Conservation (phyloP, 768 basidiomycete genomes). For the Clitopilus hobsonii region DNA sequence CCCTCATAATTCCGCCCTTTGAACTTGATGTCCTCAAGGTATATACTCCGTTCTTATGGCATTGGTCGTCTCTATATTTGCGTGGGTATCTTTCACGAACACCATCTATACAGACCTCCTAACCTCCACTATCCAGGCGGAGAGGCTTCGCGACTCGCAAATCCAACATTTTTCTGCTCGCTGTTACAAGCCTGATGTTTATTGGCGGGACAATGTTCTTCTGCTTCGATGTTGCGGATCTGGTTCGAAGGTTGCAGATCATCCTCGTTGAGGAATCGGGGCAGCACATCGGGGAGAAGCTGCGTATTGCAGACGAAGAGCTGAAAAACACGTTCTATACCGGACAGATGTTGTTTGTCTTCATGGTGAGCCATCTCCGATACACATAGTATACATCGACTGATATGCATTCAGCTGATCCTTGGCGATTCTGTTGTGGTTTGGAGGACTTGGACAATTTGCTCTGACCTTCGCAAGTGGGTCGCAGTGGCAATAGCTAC, state of each 20-base stretch:
- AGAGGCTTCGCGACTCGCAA: slow-evolving; percentile 9
- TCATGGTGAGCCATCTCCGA: slow-evolving; percentile 14
- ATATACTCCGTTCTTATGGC: slow-evolving; percentile 14
- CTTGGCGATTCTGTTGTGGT: slow-evolving; percentile 25
- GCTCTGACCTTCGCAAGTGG: slow-evolving; percentile 10
- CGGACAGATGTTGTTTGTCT: slow-evolving; percentile 25
- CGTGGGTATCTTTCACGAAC: slow-evolving; percentile 3
- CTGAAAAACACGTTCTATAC: slow-evolving; percentile 21
- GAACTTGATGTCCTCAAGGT: slow-evolving; percentile 3
- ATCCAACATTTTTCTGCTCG: slow-evolving; percentile 15
- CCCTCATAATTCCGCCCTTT: background rate
- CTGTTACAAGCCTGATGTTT: slow-evolving; percentile 22
- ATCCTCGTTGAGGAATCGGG: slow-evolving; percentile 17
- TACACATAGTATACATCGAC: background rate
- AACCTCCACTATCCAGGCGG: slow-evolving; percentile 14
- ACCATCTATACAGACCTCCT: too few species aligned
- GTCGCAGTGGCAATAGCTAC: slow-evolving; percentile 17
- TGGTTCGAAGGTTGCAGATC: slow-evolving; percentile 21
- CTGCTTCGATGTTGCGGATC: slow-evolving; percentile 21
- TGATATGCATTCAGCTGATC: slow-evolving; percentile 13
- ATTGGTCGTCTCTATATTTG: slow-evolving; percentile 10
- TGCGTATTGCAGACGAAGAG: slow-evolving; percentile 14
- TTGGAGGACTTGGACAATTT: slow-evolving; percentile 24
- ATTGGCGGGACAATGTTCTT: slow-evolving; percentile 20
- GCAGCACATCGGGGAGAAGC: slow-evolving; percentile 12